Percentiles rank a stretch among this genome's conserved stretches.
Conservation (phyloP, 768 basidiomycete species). For the Podaxis sp. region DNA sequence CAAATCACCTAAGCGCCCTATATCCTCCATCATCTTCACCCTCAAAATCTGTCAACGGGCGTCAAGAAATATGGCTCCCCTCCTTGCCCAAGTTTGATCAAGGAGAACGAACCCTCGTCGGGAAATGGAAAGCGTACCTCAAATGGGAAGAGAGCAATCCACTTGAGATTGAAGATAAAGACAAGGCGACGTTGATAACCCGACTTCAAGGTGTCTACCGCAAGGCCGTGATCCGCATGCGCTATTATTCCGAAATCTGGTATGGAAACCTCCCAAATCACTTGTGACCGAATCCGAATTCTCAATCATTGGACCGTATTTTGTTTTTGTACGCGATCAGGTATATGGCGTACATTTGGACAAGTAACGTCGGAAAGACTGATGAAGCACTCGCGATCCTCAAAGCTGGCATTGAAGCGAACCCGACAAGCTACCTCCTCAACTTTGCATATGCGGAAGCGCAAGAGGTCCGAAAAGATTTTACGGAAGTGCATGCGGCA, state of each 20-base stretch:
- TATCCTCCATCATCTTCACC: slow-evolving; percentile 32
- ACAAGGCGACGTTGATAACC: slow-evolving; percentile 60
- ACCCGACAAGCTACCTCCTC: slow-evolving; percentile 82
- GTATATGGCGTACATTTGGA: slow-evolving; percentile 91
- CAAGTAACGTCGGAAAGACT: slow-evolving; percentile 65
- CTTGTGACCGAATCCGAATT: background rate
- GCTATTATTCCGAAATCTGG: slow-evolving; percentile 97
- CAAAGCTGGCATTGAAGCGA: slow-evolving; percentile 85
- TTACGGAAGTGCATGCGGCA: slow-evolving; percentile 64
- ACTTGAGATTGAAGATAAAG: slow-evolving; percentile 86
- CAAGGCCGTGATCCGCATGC: slow-evolving; percentile 88
- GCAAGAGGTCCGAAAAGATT: slow-evolving; percentile 54
- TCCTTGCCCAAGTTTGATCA: slow-evolving; percentile 70
- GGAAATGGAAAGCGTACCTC: slow-evolving; percentile 87
- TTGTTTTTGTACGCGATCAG: slow-evolving; percentile 37
- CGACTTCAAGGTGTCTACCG: slow-evolving; percentile 83
- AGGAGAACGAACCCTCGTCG: slow-evolving; percentile 72
- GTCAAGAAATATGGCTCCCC: slow-evolving; percentile 59
- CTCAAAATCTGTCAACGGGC: slow-evolving; percentile 20
- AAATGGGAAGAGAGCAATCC: slow-evolving; percentile 97
- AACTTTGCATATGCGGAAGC: slow-evolving; percentile 88
- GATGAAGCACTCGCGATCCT: slow-evolving; percentile 85
- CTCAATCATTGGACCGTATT: background rate
- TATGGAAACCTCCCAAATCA: slow-evolving; percentile 30
- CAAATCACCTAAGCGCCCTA: slow-evolving; percentile 65